These are phyloP conservation scores for Candida stauntonica DNA, from an alignment of 805 yeast species.

Conservation along the genomic window DNA sequence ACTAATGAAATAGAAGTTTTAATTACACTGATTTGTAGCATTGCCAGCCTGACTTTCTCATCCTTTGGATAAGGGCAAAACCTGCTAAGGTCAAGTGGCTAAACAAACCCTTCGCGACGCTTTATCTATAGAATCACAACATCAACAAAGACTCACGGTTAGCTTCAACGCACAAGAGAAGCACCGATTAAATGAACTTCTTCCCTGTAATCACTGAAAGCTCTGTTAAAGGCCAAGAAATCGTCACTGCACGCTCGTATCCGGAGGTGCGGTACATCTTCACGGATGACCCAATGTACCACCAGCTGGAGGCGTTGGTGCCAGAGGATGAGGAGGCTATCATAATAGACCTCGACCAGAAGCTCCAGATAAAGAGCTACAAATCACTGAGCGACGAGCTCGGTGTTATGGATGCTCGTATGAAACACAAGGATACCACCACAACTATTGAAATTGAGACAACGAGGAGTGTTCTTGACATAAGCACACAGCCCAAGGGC, in stretches of 20 bases:
- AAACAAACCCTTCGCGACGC: too few species aligned
- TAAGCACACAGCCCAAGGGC: constrained; percentile 9
- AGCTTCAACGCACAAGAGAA: too few species aligned
- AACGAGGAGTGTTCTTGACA: constrained; percentile 17
- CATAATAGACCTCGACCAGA: constrained; percentile 21
- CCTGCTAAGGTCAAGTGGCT: too few species aligned
- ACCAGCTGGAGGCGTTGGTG: constrained; percentile 7
- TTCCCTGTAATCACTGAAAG: constrained; percentile 19
- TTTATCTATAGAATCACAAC: too few species aligned
- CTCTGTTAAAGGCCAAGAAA: background rate
- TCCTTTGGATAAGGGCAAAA: too few species aligned
- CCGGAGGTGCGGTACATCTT: constrained; percentile 28
- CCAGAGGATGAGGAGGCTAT: constrained; percentile 22
- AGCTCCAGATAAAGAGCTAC: constrained; percentile 13
- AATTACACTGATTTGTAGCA: too few species aligned
- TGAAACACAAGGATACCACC: constrained; percentile 23
- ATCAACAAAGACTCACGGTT: too few species aligned
- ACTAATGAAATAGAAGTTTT: too few species aligned
- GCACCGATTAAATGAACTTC: too few species aligned
- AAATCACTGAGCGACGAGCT: constrained; percentile 18
- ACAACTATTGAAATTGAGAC: constrained; percentile 24
- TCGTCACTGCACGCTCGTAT: constrained; percentile 7
- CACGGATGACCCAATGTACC: constrained; percentile 24
- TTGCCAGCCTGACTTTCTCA: too few species aligned
- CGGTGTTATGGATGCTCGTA: constrained; percentile 16